Evolutionary conservation across 164 flowering plant species (phyloP).

Genomic region (Saururus chinensis): DNA sequence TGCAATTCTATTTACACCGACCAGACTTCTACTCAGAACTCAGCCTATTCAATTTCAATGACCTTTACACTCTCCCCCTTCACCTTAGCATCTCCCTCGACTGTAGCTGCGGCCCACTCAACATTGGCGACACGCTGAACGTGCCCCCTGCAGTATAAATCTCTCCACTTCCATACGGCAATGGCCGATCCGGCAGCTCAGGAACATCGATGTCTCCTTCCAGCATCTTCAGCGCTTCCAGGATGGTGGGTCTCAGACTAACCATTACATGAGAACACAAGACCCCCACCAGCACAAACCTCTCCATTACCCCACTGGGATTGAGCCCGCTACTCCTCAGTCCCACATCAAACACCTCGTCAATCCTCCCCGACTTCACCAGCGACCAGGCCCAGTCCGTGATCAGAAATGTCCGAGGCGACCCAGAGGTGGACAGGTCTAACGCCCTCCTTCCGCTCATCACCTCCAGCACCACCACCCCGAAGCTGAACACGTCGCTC

Average conservation of each 20-base stretch:
- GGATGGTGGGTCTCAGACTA: constrained; percentile 64
- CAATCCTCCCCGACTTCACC: constrained; percentile 46
- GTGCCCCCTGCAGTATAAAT: constrained; percentile 18
- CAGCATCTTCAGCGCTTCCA: constrained; percentile 71
- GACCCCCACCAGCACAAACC: constrained; percentile 66
- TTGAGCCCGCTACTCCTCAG: constrained; percentile 21
- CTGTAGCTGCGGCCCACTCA: constrained; percentile 29
- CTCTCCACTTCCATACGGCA: constrained; percentile 45
- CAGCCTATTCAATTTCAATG: too few relatives aligned
- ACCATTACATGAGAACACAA: constrained; percentile 91
- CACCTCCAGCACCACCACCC: constrained; percentile 64
- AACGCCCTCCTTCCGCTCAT: constrained; percentile 83
- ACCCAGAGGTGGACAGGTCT: constrained; percentile 35
- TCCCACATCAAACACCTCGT: constrained; percentile 39
- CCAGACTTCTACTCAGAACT: too few relatives aligned
- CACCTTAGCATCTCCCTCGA: constrained; percentile 51
- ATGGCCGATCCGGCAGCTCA: constrained; percentile 59
- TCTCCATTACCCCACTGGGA: constrained; percentile 53
- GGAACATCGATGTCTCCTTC: constrained; percentile 92
- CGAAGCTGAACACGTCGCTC: constrained; percentile 86
- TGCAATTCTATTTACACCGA: too few relatives aligned
- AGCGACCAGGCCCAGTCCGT: constrained; percentile 86
- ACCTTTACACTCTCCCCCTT: too few relatives aligned
- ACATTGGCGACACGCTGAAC: constrained; percentile 44
- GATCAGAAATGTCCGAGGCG: constrained; percentile 36